Percentiles rank a stretch among this genome's conserved stretches.
These are phyloP conservation scores for Globisporangium rhizosaccharum DNA, from an alignment of 352 stramenopile species.

Conservation along the genomic window DNA sequence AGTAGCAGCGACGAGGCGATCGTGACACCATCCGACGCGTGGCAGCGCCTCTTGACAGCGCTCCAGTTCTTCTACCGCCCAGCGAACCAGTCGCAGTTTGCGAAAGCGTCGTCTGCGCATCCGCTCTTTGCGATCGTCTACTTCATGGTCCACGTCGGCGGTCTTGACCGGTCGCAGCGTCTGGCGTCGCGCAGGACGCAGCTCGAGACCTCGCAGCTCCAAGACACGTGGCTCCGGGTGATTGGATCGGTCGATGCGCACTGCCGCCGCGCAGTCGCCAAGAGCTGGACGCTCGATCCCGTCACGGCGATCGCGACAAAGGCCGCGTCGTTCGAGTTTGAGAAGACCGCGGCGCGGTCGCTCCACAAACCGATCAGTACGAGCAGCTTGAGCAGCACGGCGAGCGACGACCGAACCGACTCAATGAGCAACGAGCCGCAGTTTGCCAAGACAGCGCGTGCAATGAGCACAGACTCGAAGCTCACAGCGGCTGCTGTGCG, in stretches of 20 bases:
- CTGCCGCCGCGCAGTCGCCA: conserved; percentile 35
- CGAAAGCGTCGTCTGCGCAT: conserved; percentile 43
- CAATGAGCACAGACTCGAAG: conserved; percentile 11
- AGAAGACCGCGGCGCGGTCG: conserved; percentile 5
- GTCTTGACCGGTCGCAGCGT: neutral
- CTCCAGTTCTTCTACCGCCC: conserved; percentile 69
- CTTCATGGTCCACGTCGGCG: conserved; percentile 18
- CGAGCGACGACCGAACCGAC: conserved; percentile 11
- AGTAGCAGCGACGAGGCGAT: conserved; percentile 23
- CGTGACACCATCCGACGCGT: conserved; percentile 22
- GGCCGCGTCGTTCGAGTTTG: conserved; percentile 12
- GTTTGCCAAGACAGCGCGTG: conserved; percentile 9
- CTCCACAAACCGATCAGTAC: conserved; percentile 3
- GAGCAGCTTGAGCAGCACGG: conserved; percentile 12
- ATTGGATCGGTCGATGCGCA: conserved; percentile 40
- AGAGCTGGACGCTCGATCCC: conserved; percentile 23
- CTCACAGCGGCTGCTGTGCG: conserved; percentile 8
- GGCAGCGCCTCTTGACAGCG: conserved; percentile 32
- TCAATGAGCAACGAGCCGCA: conserved; percentile 4
- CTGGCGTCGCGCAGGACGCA: conserved; percentile 17
- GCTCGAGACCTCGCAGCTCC: conserved; percentile 28
- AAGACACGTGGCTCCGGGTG: conserved; percentile 26
- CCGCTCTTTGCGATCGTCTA: conserved; percentile 54
- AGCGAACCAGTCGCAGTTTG: conserved; percentile 49
- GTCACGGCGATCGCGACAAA: conserved; percentile 30